phyloP scores from a whole-genome alignment of 768 basidiomycete species.

The Boletus sp. region DNA sequence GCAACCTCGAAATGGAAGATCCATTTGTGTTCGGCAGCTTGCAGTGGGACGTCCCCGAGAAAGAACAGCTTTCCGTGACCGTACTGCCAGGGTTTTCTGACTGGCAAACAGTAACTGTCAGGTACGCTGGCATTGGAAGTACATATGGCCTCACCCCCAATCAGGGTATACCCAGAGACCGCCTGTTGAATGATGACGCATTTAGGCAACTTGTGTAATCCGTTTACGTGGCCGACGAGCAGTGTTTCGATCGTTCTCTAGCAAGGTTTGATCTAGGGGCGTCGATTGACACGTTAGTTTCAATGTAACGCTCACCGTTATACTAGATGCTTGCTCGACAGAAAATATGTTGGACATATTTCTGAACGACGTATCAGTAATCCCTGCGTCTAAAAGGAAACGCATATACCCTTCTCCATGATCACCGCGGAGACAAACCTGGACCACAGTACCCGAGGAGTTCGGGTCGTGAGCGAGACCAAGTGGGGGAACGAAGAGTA shows the following conservation, averaged over 20 bases:
- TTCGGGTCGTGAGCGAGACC: not conserved
- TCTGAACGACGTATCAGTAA: slow-evolving; percentile 7
- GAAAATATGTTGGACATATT: slow-evolving; percentile 4
- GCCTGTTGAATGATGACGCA: slow-evolving; percentile 11
- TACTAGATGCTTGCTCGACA: slow-evolving; percentile 4
- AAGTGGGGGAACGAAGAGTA: slow-evolving; percentile 22
- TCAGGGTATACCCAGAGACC: slow-evolving; percentile 17
- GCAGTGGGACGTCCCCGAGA: slow-evolving; percentile 17
- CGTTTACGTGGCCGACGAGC: slow-evolving; percentile 18
- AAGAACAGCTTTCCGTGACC: slow-evolving; percentile 28
- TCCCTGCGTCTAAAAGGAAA: not conserved
- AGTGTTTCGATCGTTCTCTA: slow-evolving; percentile 28
- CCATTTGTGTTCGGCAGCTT: slow-evolving; percentile 29
- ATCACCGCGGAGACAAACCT: slow-evolving; percentile 20
- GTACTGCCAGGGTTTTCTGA: slow-evolving; percentile 28
- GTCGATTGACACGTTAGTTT: not conserved
- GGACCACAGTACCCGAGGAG: slow-evolving; percentile 22
- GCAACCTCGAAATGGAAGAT: slow-evolving; percentile 20
- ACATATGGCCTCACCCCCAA: slow-evolving; percentile 13
- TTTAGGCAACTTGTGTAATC: slow-evolving; percentile 12
- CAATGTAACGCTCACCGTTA: slow-evolving; percentile 20
- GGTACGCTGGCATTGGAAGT: not conserved
- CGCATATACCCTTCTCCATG: slow-evolving; percentile 19
- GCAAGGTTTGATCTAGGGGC: not conserved
- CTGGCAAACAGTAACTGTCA: slow-evolving; percentile 15